Conservation (phyloP, 768 basidiomycete genomes). For the Boletus pseudo-olivaceus region DNA sequence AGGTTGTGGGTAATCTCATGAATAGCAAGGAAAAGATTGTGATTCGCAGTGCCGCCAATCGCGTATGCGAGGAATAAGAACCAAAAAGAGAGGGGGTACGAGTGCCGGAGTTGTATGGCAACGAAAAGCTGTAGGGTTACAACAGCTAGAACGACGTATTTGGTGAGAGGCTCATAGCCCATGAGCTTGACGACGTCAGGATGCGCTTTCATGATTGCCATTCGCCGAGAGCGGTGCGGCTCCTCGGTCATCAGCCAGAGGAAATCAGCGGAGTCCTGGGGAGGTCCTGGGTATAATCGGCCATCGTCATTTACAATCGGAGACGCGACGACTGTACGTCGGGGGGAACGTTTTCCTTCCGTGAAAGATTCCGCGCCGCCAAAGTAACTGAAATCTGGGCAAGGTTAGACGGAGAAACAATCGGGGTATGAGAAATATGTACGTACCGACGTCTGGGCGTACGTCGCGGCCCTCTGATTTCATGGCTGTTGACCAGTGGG, state of each 20-base stretch:
- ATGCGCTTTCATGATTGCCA: constrained; percentile 90
- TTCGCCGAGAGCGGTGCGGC: constrained; percentile 85
- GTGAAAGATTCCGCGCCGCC: constrained; percentile 79
- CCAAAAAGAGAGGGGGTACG: constrained; percentile 60
- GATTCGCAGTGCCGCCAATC: constrained; percentile 93
- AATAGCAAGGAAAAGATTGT: constrained; percentile 96
- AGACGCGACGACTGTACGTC: constrained; percentile 47
- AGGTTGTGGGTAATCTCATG: constrained; percentile 99
- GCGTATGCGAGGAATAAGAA: constrained; percentile 80
- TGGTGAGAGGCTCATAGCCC: constrained; percentile 91
- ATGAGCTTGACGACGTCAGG: constrained; percentile 96
- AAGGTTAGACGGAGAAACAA: not conserved
- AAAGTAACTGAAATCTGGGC: constrained; percentile 69
- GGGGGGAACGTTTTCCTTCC: constrained; percentile 50
- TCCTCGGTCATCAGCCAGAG: constrained; percentile 98
- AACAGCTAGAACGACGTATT: constrained; percentile 83
- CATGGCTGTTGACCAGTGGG: constrained; percentile 2
- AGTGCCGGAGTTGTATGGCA: constrained; percentile 65
- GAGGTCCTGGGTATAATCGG: constrained; percentile 45
- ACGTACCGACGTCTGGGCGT: constrained; percentile 19
- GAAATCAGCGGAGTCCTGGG: constrained; percentile 81
- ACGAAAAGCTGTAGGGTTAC: constrained; percentile 69
- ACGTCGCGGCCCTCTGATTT: constrained; percentile 1
- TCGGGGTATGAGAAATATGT: rapidly evolving
- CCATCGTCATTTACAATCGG: constrained; percentile 40